phyloP scores from a whole-genome alignment of 331 rosid genomes.

The Pyrus hybrid region DNA sequence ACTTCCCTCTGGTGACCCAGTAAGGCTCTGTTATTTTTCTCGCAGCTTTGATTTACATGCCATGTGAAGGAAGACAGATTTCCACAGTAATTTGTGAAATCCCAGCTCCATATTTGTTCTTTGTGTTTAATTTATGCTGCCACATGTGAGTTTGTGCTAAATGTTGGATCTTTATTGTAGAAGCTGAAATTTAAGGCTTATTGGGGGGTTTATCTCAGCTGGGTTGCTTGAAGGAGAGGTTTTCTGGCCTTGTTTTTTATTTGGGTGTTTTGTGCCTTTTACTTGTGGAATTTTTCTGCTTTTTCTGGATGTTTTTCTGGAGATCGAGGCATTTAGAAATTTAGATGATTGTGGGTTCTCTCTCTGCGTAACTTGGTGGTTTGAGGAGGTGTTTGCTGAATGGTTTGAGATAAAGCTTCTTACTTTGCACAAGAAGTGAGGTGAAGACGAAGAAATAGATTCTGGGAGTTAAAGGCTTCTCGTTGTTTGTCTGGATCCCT shows the following conservation, averaged over 20 bases:
- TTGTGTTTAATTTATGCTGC: neutral
- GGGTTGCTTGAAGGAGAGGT: conserved; percentile 2
- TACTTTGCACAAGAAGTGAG: neutral
- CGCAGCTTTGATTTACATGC: neutral
- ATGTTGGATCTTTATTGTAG: conserved; percentile 8
- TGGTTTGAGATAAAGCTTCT: conserved; percentile 2
- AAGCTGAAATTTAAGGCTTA: conserved; percentile 6
- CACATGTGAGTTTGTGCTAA: neutral
- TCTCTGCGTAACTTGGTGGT: neutral
- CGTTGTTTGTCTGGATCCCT: neutral
- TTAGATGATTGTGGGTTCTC: neutral
- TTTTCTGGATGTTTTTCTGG: neutral
- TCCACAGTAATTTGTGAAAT: neutral
- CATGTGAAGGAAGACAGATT: neutral
- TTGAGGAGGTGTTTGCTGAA: neutral
- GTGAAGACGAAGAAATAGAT: conserved; percentile 1
- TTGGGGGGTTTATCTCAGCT: conserved; percentile 4
- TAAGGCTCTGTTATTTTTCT: neutral
- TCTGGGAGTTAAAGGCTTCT: neutral
- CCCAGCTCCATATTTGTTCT: neutral
- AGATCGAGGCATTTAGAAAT: conserved; percentile 7
- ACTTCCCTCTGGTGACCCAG: neutral
- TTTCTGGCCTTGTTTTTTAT: neutral
- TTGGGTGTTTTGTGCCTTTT: neutral
- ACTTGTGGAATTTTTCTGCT: neutral